A percentile compares a stretch with the other conserved stretches of the same genome.
These are phyloP conservation scores for Melaleuca quinquenervia DNA, from an alignment of 345 rosid genomes.

Conservation along the genomic window DNA sequence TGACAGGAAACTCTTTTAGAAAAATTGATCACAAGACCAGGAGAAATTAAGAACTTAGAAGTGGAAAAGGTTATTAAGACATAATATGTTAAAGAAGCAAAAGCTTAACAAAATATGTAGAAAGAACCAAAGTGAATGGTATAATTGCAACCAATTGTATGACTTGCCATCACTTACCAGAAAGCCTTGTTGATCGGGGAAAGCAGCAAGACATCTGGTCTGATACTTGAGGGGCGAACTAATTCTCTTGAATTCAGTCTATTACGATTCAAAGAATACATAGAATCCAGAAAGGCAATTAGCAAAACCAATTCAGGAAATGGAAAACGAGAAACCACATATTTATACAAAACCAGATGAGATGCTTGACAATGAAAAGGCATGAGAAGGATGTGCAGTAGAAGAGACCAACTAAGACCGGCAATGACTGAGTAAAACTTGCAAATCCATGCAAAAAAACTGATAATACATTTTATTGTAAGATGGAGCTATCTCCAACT, in stretches of 20 bases:
- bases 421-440: neutral
- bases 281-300: neutral
- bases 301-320: neutral
- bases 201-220: conserved; percentile 92
- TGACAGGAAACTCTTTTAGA: neutral
- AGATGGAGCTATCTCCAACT: neutral
- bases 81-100: neutral
- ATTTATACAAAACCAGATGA: neutral
- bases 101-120: conserved; percentile 1
- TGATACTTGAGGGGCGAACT: conserved; percentile 87
- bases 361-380: neutral
- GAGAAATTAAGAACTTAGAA: neutral
- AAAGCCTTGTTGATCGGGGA: conserved; percentile 99
- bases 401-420: neutral
- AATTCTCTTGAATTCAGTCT: conserved; percentile 88
- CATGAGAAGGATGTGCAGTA: neutral
- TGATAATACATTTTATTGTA: neutral
- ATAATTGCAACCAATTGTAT: neutral
- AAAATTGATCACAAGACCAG: neutral
- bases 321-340: neutral
- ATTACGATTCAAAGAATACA: conserved; percentile 5
- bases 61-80: neutral
- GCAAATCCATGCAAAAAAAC: neutral
- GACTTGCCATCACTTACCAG: conserved; percentile 36
- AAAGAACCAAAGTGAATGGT: neutral